These are phyloP conservation scores for Neurospora sp. DNA, from an alignment of 495 filamentous ascomycete genomes.

Conservation along the genomic window DNA sequence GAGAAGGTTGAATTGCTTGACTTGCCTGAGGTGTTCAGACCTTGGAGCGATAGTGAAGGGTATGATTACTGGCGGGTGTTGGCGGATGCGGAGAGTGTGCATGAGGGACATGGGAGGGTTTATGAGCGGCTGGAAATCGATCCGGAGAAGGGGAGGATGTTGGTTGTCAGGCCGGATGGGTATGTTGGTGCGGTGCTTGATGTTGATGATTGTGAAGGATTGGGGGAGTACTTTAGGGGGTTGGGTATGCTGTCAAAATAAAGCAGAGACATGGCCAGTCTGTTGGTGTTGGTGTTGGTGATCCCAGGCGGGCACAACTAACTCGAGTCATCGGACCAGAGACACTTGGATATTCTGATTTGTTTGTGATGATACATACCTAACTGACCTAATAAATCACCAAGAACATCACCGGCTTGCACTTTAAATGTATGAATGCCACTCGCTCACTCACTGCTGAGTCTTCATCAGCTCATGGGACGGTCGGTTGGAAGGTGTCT, in stretches of 20 bases:
- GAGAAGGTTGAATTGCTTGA: constrained; percentile 41
- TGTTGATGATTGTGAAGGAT: constrained; percentile 23
- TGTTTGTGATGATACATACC: not conserved
- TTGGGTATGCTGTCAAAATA: not conserved
- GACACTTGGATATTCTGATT: not conserved
- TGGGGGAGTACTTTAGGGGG: constrained; percentile 11
- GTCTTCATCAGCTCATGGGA: not conserved
- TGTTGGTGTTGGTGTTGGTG: not conserved
- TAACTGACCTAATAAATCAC: not conserved
- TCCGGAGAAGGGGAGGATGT: constrained; percentile 43
- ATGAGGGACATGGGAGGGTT: constrained; percentile 50
- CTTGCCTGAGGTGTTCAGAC: constrained; percentile 43
- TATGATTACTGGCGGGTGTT: constrained; percentile 57
- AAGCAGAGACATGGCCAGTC: not conserved
- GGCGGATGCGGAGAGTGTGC: constrained; percentile 47
- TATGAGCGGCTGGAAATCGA: constrained; percentile 54
- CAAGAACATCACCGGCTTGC: not conserved
- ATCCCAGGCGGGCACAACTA: not conserved
- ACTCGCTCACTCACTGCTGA: not conserved
- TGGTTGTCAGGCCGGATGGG: constrained; percentile 47
- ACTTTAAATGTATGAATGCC: not conserved
- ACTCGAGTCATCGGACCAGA: not conserved
- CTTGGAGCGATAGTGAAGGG: constrained; percentile 45
- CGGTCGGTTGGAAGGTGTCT: not conserved
- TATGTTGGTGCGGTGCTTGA: constrained; percentile 49